Conservation (phyloP, 2,329 filamentous ascomycete genomes). For the Colletotrichum sp. region DNA sequence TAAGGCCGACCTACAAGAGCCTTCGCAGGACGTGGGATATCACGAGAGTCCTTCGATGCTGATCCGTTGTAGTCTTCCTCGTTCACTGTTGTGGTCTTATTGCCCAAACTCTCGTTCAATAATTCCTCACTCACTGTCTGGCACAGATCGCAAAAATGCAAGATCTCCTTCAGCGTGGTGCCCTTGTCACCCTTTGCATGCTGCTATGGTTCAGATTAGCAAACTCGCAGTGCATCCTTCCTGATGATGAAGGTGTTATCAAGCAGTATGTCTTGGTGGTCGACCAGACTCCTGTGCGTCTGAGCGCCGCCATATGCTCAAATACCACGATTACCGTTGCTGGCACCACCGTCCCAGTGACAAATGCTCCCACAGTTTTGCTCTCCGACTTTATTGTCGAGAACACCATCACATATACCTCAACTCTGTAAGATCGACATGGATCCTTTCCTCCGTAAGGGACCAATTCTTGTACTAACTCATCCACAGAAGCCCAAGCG, state of each 20-base stretch:
- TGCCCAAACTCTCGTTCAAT: neutral
- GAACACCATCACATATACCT: neutral
- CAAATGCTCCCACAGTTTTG: neutral
- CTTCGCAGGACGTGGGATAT: neutral
- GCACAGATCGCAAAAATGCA: neutral
- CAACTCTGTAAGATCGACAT: neutral
- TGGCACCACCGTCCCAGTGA: neutral
- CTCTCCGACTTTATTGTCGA: neutral
- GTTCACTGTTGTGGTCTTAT: neutral
- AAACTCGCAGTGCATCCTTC: neutral
- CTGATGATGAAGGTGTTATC: neutral
- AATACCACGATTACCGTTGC: constrained; percentile 1
- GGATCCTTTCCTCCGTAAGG: rapidly evolving
- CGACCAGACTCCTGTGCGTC: neutral
- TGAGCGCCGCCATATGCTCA: neutral
- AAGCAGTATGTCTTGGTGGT: neutral
- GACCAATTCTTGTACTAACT: neutral
- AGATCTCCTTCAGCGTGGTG: neutral
- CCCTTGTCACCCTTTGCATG: neutral
- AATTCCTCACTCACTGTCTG: neutral
- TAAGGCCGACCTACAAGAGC: neutral
- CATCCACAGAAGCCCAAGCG: neutral
- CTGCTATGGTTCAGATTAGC: neutral
- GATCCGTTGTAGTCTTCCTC: neutral
- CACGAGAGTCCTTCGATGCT: neutral